Conservation (phyloP, 1,284 basidiomycete species). For the Ustilago trichophora region DNA sequence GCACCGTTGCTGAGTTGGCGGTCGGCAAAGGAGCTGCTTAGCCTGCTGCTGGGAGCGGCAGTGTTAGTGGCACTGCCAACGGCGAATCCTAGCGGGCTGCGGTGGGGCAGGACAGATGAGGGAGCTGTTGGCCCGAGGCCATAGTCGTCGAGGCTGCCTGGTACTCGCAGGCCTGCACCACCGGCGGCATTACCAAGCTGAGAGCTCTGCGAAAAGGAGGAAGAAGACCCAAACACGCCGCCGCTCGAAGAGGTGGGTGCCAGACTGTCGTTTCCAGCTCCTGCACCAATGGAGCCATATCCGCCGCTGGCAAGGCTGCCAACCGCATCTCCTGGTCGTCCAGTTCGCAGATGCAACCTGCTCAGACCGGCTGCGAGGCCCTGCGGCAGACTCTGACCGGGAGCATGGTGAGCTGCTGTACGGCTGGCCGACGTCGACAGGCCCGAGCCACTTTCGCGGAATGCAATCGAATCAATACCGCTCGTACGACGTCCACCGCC, state of each 20-base stretch:
- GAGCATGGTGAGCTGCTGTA: conserved; percentile 73
- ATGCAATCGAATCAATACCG: conserved; percentile 36
- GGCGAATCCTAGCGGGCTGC: conserved; percentile 30
- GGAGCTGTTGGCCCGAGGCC: conserved; percentile 55
- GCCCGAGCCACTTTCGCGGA: conserved; percentile 16
- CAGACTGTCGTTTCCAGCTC: not conserved
- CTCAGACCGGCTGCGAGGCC: conserved; percentile 86
- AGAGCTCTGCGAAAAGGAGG: conserved; percentile 13
- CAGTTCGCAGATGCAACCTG: conserved; percentile 74
- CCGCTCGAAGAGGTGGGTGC: not conserved
- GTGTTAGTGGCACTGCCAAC: conserved; percentile 3
- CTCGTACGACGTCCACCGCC: conserved; percentile 13
- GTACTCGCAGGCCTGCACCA: conserved; percentile 10
- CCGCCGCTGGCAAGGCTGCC: conserved; percentile 7
- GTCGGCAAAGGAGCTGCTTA: conserved; percentile 33
- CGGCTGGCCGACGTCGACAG: conserved; percentile 28
- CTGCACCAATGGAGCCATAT: conserved; percentile 12
- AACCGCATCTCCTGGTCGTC: conserved; percentile 4
- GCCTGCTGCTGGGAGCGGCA: not conserved
- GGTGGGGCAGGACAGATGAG: conserved; percentile 48
- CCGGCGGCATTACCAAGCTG: conserved; percentile 11
- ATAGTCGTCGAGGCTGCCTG: conserved; percentile 33
- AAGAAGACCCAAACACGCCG: not conserved
- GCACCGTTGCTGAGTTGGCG: conserved; percentile 19
- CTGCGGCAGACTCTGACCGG: conserved; percentile 85